These are phyloP conservation scores for Paecilomyces dactylethromorphus DNA, from an alignment of 2,329 filamentous ascomycete genomes.

Conservation along the genomic window DNA sequence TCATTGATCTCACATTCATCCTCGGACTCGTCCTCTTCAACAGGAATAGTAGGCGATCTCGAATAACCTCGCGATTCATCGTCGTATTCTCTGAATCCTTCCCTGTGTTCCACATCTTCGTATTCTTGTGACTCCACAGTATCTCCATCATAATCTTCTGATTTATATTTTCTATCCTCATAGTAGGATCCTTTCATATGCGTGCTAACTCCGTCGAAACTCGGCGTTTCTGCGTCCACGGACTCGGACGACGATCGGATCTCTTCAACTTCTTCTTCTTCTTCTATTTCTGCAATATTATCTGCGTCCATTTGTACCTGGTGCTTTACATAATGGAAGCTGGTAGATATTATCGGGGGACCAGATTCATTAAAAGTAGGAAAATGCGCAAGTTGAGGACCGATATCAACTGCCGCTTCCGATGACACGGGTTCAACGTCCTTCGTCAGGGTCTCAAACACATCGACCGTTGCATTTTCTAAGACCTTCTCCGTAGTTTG, in stretches of 20 bases:
- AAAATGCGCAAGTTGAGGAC: background rate
- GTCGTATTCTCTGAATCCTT: background rate
- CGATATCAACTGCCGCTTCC: background rate
- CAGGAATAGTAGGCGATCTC: background rate
- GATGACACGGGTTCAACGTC: background rate
- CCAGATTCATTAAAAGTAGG: background rate
- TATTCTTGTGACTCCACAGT: background rate
- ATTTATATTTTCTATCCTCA: constrained; percentile 1
- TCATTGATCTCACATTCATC: background rate
- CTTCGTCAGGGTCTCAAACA: background rate
- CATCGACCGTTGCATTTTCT: background rate
- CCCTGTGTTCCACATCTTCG: constrained; percentile 1
- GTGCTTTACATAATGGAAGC: background rate
- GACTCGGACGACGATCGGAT: background rate
- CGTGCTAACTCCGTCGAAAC: background rate
- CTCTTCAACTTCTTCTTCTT: background rate
- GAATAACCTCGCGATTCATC: background rate
- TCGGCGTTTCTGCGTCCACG: background rate
- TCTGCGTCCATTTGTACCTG: background rate
- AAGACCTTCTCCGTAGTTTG: background rate
- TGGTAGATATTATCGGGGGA: background rate
- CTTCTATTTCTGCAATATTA: background rate
- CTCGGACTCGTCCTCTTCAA: constrained; percentile 2
- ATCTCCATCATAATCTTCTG: background rate
- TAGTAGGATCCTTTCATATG: background rate